These are phyloP conservation scores for Antrodiella citrinella DNA, from an alignment of 768 basidiomycete genomes.

Conservation along the genomic window DNA sequence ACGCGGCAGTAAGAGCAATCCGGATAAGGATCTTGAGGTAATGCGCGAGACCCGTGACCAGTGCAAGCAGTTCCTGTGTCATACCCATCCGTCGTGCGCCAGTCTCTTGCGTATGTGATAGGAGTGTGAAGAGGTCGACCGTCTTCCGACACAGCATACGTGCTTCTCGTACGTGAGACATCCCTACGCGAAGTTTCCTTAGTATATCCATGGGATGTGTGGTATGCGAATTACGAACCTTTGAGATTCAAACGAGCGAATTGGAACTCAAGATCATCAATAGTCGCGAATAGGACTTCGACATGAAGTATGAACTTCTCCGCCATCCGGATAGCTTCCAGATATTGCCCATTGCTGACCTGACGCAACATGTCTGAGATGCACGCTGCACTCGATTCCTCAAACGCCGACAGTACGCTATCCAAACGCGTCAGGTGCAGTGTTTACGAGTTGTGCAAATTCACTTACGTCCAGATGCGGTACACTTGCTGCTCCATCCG, in stretches of 20 bases:
- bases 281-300: slow-evolving; percentile 93
- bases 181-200: slow-evolving; percentile 49
- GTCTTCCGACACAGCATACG: slow-evolving; percentile 98
- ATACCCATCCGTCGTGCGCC: slow-evolving; percentile 88
- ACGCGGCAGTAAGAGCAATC: slow-evolving; percentile 90
- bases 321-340: slow-evolving; percentile 96
- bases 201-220: background rate
- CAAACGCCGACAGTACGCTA: slow-evolving; percentile 92
- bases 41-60: slow-evolving; percentile 98
- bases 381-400: slow-evolving; percentile 98
- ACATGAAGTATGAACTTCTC: slow-evolving; percentile 99
- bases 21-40: slow-evolving; percentile 99
- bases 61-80: slow-evolving; percentile 93
- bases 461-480: slow-evolving; percentile 95
- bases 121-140: slow-evolving; percentile 92
- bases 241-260: slow-evolving; percentile 75
- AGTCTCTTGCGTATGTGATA: slow-evolving; percentile 93
- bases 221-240: slow-evolving; percentile 45
- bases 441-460: slow-evolving; percentile 3
- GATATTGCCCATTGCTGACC: slow-evolving; percentile 93
- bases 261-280: slow-evolving; percentile 91
- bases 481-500: slow-evolving; percentile 97
- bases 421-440: slow-evolving; percentile 7
- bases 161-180: slow-evolving; percentile 97
- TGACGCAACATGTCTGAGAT: slow-evolving; percentile 98